phyloP scores from a whole-genome alignment of 768 basidiomycete species.

The Collybia sordida region DNA sequence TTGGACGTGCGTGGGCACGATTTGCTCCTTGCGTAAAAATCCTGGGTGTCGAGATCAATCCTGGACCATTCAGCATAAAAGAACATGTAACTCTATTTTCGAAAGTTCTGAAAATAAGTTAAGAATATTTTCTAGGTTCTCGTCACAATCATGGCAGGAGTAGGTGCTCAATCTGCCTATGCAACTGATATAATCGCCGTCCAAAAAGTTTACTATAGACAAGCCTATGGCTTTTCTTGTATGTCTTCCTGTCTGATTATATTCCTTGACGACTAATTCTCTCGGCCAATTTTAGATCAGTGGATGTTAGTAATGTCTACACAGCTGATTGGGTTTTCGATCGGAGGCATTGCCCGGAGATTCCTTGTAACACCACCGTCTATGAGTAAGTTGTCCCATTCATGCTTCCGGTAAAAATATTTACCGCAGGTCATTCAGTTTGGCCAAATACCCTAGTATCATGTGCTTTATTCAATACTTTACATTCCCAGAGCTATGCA shows the following conservation, averaged over 20 bases:
- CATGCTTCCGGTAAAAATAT: background rate
- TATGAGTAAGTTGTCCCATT: slow-evolving; percentile 45
- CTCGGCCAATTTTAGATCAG: slow-evolving; percentile 33
- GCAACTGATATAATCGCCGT: slow-evolving; percentile 76
- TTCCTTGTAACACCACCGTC: slow-evolving; percentile 66
- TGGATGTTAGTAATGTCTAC: slow-evolving; percentile 72
- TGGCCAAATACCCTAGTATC: slow-evolving; percentile 74
- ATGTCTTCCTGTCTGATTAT: slow-evolving; percentile 6
- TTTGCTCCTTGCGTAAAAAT: slow-evolving; percentile 51
- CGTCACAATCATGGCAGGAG: slow-evolving; percentile 65
- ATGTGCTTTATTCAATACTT: slow-evolving; percentile 73
- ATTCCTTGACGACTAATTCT: background rate
- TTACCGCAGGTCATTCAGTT: slow-evolving; percentile 34
- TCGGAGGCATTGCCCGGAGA: slow-evolving; percentile 57
- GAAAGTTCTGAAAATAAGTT: background rate
- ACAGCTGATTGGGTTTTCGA: slow-evolving; percentile 62
- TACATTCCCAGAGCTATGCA: slow-evolving; percentile 61
- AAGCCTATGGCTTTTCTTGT: slow-evolving; percentile 52
- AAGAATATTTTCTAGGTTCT: slow-evolving; percentile 39
- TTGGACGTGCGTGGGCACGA: slow-evolving; percentile 68
- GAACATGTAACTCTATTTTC: slow-evolving; percentile 39
- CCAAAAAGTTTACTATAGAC: slow-evolving; percentile 67
- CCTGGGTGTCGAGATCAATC: slow-evolving; percentile 65
- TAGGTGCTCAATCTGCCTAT: slow-evolving; percentile 55
- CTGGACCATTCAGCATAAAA: slow-evolving; percentile 77